phyloP scores from a whole-genome alignment of 345 rosid genomes.

The Diplotaxis tenuifolia region DNA sequence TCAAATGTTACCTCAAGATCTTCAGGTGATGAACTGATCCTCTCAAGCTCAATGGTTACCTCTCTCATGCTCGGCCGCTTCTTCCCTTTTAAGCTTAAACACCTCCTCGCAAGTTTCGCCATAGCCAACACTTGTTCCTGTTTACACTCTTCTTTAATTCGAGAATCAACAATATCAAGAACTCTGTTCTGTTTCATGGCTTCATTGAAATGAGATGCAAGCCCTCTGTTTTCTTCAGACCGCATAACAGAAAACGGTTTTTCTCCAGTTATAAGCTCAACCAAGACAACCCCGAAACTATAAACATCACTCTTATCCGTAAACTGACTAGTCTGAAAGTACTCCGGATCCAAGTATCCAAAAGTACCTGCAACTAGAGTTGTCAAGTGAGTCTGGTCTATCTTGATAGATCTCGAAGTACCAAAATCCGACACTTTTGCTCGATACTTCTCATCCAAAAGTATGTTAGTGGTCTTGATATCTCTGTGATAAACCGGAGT shows the following conservation, averaged over 20 bases:
- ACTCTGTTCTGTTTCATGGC: neutral
- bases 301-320: neutral
- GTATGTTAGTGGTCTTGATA: neutral
- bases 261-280: neutral
- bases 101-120: neutral
- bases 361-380: neutral
- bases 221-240: neutral
- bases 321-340: neutral
- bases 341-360: neutral
- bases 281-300: neutral
- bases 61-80: neutral
- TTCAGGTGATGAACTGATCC: neutral
- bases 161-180: neutral
- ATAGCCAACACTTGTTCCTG: neutral
- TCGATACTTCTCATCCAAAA: neutral
- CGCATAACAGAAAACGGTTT: neutral
- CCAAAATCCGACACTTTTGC: neutral
- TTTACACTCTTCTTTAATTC: neutral
- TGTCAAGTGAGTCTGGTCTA: neutral
- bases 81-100: neutral
- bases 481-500: neutral
- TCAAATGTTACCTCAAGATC: conserved; percentile 1
- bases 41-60: neutral
- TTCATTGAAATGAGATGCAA: neutral
- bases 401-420: neutral